Evolutionary conservation across 345 rosid species (phyloP).

Genomic region (Eucalyptus shirleyi): DNA sequence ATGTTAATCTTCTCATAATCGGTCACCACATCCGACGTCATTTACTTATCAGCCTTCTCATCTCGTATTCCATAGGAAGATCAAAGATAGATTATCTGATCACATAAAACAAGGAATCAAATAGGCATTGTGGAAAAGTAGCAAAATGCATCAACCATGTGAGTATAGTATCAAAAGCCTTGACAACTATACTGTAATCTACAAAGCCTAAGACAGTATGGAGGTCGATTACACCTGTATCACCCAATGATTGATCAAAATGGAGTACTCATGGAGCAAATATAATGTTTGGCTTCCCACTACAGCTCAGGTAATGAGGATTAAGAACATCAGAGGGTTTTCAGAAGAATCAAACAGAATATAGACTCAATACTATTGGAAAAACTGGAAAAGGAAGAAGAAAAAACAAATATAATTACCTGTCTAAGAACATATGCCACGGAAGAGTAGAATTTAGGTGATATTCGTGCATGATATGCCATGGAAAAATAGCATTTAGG

Average conservation of each 20-base stretch:
- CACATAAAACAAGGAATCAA: background rate
- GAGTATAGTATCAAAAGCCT: background rate
- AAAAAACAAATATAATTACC: background rate
- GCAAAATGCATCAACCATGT: background rate
- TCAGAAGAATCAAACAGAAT: background rate
- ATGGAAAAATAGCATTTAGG: fast-evolving
- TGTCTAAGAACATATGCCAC: background rate
- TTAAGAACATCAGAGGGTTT: background rate
- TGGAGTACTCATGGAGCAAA: background rate
- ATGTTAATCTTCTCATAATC: background rate
- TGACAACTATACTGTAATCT: background rate
- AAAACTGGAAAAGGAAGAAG: background rate
- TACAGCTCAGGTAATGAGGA: background rate
- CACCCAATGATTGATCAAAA: background rate
- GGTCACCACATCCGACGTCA: background rate
- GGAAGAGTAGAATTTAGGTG: background rate
- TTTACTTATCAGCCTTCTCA: background rate
- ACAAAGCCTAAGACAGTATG: background rate
- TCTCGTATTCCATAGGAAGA: background rate
- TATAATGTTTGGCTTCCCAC: background rate
- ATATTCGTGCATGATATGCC: background rate
- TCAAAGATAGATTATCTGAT: background rate
- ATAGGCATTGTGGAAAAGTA: background rate
- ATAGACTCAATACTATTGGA: background rate
- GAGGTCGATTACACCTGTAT: background rate